A percentile compares a stretch with the other conserved stretches of the same genome.
These are phyloP conservation scores for Phytophthora crassamura DNA, from an alignment of 352 stramenopile species.

Conservation along the genomic window DNA sequence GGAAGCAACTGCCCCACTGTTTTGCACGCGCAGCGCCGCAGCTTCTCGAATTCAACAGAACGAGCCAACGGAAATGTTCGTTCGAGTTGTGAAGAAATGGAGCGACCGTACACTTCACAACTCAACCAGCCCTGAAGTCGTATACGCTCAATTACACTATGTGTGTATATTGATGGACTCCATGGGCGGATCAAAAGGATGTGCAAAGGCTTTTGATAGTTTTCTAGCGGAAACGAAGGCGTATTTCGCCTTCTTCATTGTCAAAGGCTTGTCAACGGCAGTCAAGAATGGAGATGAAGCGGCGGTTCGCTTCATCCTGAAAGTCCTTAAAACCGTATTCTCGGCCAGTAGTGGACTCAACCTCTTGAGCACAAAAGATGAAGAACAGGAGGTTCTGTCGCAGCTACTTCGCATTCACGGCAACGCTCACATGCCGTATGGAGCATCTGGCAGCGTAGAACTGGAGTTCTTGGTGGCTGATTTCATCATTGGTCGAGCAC, in stretches of 20 bases:
- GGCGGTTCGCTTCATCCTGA: slow-evolving; percentile 25
- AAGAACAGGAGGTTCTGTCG: slow-evolving; percentile 39
- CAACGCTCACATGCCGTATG: neutral
- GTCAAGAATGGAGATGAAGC: slow-evolving; percentile 12
- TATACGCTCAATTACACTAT: slow-evolving; percentile 46
- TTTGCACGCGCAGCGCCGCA: slow-evolving; percentile 56
- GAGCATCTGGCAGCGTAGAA: slow-evolving; percentile 2
- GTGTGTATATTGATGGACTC: slow-evolving; percentile 48
- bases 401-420: slow-evolving; percentile 29
- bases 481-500: slow-evolving; percentile 34
- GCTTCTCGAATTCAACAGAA: slow-evolving; percentile 36
- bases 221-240: slow-evolving; percentile 23
- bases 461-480: slow-evolving; percentile 46
- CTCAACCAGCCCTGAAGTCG: slow-evolving; percentile 20
- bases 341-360: slow-evolving; percentile 18
- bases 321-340: slow-evolving; percentile 29
- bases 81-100: slow-evolving; percentile 17
- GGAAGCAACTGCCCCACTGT: slow-evolving; percentile 46
- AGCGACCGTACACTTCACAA: neutral
- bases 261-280: slow-evolving; percentile 22
- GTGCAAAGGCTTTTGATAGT: slow-evolving; percentile 20
- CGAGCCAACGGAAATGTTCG: slow-evolving; percentile 13
- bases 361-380: slow-evolving; percentile 24
- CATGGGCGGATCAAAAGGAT: slow-evolving; percentile 24
- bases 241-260: slow-evolving; percentile 29